Base-by-base conservation (phyloP, 306 rosid species). In the Delonix regia region DNA sequence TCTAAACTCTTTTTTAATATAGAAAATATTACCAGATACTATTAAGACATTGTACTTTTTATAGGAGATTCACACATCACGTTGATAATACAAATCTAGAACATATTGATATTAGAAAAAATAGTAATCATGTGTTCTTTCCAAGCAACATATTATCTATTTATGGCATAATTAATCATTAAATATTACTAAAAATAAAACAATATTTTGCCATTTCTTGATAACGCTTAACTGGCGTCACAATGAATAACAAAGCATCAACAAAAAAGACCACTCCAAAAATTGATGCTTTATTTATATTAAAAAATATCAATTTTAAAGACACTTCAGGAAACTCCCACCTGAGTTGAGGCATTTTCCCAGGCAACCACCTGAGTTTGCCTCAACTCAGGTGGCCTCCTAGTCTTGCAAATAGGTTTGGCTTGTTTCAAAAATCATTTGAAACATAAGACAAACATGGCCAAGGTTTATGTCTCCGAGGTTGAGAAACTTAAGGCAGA, bases 401-500 rank as follows among this genome's bases (percentile, higher is more conserved):
- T 51, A 25, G 49, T 56, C 78, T 65, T 55, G n/a, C n/a, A n/a
- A n/a, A n/a, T n/a, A n/a, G n/a, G n/a, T n/a, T n/a, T n/a, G 75
- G 41, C 41, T 77, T n/a, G 18, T 42, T 30, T 19, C 19, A 22
- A 64, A 79, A 33, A 47, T 68, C 76, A 14, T 74, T 12, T 60
- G 78, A 48, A 76, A 77, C 55, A 27, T 47, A 48, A 69, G 80
- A 81, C 24, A 89, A 24, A 24, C 8, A 24, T 90, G 97, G 95
- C 82, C 19, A 87, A 78, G 49, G 83, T 89, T 47, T 89, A 71
- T 75, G 88, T 78, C 74, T 77, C 89, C 18, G 89, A 93, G 86
- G 84, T 87, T 24, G 91, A 82, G 77, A 87, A 78, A 86, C 91
- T 89, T 51, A 89, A 72, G 70, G 85, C 76, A 75, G 94, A 91